These are phyloP conservation scores for Celoporthe dispersa DNA, from an alignment of 2,329 filamentous ascomycete species.

Conservation along the genomic window DNA sequence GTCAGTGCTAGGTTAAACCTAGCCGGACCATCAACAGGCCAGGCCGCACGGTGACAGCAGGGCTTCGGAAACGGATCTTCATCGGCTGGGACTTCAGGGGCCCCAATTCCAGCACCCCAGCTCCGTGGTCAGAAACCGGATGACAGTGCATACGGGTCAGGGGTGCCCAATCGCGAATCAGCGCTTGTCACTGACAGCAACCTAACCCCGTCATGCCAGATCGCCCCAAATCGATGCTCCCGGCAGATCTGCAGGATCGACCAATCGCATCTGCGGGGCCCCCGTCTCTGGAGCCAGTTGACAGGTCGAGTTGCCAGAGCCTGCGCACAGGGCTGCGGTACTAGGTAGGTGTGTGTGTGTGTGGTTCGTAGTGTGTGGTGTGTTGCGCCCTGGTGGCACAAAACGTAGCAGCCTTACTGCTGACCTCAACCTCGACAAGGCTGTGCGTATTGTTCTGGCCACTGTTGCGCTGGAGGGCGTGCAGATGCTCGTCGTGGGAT, in stretches of 20 bases:
- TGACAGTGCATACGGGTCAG: constrained; percentile 30
- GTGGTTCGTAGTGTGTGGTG: not conserved
- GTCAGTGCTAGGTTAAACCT: constrained; percentile 10
- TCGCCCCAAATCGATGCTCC: constrained; percentile 30
- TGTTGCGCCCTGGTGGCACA: constrained; percentile 6
- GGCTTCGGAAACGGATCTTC: constrained; percentile 29
- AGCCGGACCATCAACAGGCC: constrained; percentile 9
- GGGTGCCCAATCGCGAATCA: constrained; percentile 28
- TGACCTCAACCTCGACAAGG: constrained; percentile 2
- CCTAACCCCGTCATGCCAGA: constrained; percentile 29
- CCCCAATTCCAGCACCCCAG: constrained; percentile 9
- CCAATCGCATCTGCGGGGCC: constrained; percentile 28
- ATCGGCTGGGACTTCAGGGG: constrained; percentile 18
- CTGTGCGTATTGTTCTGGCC: not conserved
- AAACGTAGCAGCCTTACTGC: constrained; percentile 4
- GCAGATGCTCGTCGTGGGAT: not conserved
- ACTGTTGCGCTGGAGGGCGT: not conserved
- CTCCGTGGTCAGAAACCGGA: constrained; percentile 29
- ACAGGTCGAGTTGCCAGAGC: constrained; percentile 17
- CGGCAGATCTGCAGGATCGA: constrained; percentile 30
- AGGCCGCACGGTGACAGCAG: constrained; percentile 28
- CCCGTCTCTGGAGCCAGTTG: constrained; percentile 19
- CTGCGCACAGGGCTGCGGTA: constrained; percentile 5
- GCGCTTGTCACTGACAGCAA: constrained; percentile 29
- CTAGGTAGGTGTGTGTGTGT: not conserved